Evolutionary conservation across 345 rosid species (phyloP), one percentile per base, ranked within the genome.

Genomic region (Rhodamnia rubescens): DNA sequence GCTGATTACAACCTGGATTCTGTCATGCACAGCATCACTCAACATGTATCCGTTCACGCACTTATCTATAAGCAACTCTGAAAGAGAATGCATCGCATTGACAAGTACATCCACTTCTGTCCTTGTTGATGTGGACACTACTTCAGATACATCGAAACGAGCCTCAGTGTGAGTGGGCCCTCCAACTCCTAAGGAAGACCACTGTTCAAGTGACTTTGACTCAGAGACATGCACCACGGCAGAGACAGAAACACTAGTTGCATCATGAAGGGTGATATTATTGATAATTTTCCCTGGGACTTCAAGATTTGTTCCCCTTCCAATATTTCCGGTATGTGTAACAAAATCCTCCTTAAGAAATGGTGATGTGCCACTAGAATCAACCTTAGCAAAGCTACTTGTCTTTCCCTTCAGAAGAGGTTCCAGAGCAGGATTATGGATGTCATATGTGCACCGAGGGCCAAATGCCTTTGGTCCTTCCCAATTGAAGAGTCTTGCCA

Each of bases 41-140:
- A 81, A 26, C 83, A 89, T 88, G 86, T 87, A 89, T 82, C 84
- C 86, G 27, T 86, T 88, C 85, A 90, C 85, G 91, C 82, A 87
- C 83, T 90, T 92, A 85, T 86, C 88, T 59, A 87, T 78, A 83
- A 94, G 95, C 85, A 92, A 89, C 91, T 90, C 89, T 24, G 94
- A 93, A 50, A 93, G 78, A 69, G 86, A 89, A 82, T 89, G 90
- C 85, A 93, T 89, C 20, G 90, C 86, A 42, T 85, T 88, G 85
- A 92, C 88, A 53, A 91, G 84, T 86, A 75, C 85, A 78, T 89
- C 85, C 85, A 85, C 88, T 87, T 92, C 90, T 27, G 90, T n/a
- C 83, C 87, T 86, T 47, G 88, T 86, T 85, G 88, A 82, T 47
- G 74, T 64, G 82, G 86, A 87, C 85, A 80, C 52, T 11, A 27